Evolutionary conservation across 139 green algal genomes (phyloP).

Genomic region (Asterochloris sp.): DNA sequence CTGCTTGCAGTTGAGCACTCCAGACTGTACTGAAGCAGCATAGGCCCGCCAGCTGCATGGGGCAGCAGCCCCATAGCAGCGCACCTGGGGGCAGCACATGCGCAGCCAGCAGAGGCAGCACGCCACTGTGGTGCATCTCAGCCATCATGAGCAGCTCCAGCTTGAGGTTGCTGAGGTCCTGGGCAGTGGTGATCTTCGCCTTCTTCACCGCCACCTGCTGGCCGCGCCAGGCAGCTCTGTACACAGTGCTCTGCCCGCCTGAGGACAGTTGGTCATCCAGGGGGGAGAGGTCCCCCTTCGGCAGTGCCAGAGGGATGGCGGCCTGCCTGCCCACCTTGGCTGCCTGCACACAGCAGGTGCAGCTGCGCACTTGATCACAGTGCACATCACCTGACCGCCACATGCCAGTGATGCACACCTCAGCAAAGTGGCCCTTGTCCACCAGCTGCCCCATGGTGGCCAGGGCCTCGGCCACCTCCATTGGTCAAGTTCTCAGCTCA

Average conservation of each 20-base stretch:
- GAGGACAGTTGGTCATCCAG: conserved; percentile 4
- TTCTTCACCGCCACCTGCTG: conserved; percentile 73
- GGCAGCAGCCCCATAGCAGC: not conserved
- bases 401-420: conserved; percentile 7
- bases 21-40: too few species aligned
- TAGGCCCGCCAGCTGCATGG: too few species aligned
- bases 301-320: conserved; percentile 24
- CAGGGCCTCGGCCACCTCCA: conserved; percentile 20
- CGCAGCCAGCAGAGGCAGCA: conserved; percentile 58
- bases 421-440: conserved; percentile 33
- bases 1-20: too few species aligned
- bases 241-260: conserved; percentile 48
- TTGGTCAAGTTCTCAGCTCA: not conserved
- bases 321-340: conserved; percentile 21
- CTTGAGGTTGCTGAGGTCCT: conserved; percentile 69
- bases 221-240: conserved; percentile 5
- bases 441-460: conserved; percentile 30
- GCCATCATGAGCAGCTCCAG: conserved; percentile 60
- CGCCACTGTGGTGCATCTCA: conserved; percentile 30
- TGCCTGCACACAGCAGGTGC: conserved; percentile 17
- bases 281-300: conserved; percentile 6
- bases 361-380: not conserved
- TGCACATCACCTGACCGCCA: too few species aligned
- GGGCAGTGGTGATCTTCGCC: conserved; percentile 37
- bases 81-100: conserved; percentile 59